Percentiles rank a stretch among this genome's conserved stretches.
Evolutionary conservation across 257 asterid species (phyloP).

Genomic region (Paulownia fortunei): DNA sequence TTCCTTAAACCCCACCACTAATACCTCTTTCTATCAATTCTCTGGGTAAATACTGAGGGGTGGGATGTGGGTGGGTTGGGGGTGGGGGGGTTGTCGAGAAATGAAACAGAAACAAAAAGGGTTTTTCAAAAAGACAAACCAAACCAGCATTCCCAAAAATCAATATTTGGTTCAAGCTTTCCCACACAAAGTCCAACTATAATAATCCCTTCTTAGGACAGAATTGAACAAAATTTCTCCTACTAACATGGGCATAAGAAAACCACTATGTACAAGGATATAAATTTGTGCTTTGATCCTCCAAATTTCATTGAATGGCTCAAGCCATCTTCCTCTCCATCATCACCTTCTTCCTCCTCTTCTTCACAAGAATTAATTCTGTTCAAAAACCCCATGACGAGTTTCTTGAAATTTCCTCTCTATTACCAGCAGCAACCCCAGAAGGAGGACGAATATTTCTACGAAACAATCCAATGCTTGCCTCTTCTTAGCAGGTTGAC

Average conservation of each 20-base stretch:
- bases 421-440: conserved; percentile 42
- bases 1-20: conserved; percentile 72
- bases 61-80: background rate
- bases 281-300: conserved; percentile 52
- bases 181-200: conserved; percentile 68
- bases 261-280: conserved; percentile 48
- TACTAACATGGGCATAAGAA: conserved; percentile 44
- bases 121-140: conserved; percentile 68
- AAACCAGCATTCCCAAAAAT: conserved; percentile 54
- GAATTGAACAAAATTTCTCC: conserved; percentile 7
- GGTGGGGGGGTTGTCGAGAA: conserved; percentile 2
- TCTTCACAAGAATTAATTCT: conserved; percentile 28
- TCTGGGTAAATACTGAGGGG: conserved; percentile 19
- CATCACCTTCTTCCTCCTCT: conserved; percentile 24
- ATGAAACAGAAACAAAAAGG: conserved; percentile 35
- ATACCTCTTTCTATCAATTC: conserved; percentile 29
- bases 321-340: conserved; percentile 50
- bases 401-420: conserved; percentile 56
- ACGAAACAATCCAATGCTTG: conserved; percentile 61
- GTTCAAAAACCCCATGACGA: conserved; percentile 37
- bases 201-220: conserved; percentile 44
- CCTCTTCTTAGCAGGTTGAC: conserved; percentile 75
- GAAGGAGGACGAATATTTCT: conserved; percentile 8
- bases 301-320: conserved; percentile 68
- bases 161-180: conserved; percentile 51